A percentile compares a stretch with the other conserved stretches of the same genome.
Conservation (phyloP, 305 asterid genomes). For the Fraxinus latifolia region DNA sequence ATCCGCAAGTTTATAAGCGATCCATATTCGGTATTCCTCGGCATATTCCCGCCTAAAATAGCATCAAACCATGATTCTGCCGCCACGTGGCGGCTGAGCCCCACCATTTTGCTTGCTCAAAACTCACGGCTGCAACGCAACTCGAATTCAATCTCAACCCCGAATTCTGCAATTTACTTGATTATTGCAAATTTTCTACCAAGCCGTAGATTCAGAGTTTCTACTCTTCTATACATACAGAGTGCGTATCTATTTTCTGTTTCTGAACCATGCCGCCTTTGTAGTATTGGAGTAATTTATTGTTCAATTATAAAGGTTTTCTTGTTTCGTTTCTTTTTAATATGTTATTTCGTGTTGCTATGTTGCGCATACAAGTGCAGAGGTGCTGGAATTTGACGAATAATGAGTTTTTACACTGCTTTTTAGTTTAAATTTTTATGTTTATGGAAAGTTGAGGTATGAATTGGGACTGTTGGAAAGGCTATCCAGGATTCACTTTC, state of each 20-base stretch:
- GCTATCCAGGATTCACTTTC: neutral
- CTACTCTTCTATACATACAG: neutral
- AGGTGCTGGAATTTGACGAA: neutral
- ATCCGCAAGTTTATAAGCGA: neutral
- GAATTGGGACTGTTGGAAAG: neutral
- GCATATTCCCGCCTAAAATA: slow-evolving; percentile 9
- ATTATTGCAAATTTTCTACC: neutral
- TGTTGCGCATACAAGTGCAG: neutral
- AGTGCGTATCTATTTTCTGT: neutral
- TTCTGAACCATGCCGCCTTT: neutral
- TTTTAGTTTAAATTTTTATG: neutral
- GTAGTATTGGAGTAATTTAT: neutral
- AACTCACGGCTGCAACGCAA: neutral
- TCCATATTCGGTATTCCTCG: neutral
- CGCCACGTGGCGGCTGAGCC: neutral
- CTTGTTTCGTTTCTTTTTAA: neutral
- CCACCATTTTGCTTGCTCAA: neutral
- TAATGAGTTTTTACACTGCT: neutral
- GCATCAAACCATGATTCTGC: neutral
- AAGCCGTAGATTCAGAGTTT: neutral
- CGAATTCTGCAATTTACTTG: neutral
- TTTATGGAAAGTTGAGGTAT: neutral
- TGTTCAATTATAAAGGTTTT: neutral
- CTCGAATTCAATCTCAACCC: neutral
- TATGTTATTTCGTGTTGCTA: neutral